A percentile compares a stretch with the other conserved stretches of the same genome.
Evolutionary conservation across 306 rosid species (phyloP).

Genomic region (Echinosophora koreensis): DNA sequence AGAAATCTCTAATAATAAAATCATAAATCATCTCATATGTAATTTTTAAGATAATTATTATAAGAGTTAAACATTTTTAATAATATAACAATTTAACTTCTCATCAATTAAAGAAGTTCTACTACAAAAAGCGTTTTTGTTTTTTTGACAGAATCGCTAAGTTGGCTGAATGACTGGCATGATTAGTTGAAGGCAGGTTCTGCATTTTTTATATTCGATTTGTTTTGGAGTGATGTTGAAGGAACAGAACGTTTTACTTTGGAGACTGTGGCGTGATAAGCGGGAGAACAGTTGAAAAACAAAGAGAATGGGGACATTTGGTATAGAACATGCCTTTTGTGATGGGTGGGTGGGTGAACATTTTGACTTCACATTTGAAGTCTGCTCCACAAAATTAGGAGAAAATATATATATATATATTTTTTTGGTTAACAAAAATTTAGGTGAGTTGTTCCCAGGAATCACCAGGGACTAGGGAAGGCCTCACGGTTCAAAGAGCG

Average conservation of each 20-base stretch:
- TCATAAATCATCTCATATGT: too few relatives aligned
- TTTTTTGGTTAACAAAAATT: too few relatives aligned
- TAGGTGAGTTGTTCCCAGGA: too few relatives aligned
- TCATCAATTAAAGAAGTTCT: slow-evolving; percentile 26
- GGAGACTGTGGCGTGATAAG: slow-evolving; percentile 48
- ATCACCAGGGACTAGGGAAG: too few relatives aligned
- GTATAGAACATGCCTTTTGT: slow-evolving; percentile 36
- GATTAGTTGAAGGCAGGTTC: slow-evolving; percentile 40
- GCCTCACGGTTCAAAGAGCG: too few relatives aligned
- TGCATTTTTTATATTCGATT: slow-evolving; percentile 30
- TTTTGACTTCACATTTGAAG: slow-evolving; percentile 36
- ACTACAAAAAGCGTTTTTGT: neutral
- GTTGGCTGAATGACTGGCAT: slow-evolving; percentile 32
- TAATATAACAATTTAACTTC: too few relatives aligned
- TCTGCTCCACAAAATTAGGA: slow-evolving; percentile 36
- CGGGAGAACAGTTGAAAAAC: slow-evolving; percentile 43
- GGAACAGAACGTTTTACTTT: slow-evolving; percentile 32
- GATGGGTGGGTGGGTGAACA: neutral
- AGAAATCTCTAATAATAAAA: too few relatives aligned
- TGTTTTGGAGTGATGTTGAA: slow-evolving; percentile 46
- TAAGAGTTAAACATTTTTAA: too few relatives aligned
- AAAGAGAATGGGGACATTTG: slow-evolving; percentile 3
- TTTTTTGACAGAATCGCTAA: slow-evolving; percentile 10
- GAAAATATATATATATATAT: too few relatives aligned
- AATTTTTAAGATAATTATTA: too few relatives aligned